phyloP scores from a whole-genome alignment of 2,329 filamentous ascomycete genomes.

The Nemania diffusa region DNA sequence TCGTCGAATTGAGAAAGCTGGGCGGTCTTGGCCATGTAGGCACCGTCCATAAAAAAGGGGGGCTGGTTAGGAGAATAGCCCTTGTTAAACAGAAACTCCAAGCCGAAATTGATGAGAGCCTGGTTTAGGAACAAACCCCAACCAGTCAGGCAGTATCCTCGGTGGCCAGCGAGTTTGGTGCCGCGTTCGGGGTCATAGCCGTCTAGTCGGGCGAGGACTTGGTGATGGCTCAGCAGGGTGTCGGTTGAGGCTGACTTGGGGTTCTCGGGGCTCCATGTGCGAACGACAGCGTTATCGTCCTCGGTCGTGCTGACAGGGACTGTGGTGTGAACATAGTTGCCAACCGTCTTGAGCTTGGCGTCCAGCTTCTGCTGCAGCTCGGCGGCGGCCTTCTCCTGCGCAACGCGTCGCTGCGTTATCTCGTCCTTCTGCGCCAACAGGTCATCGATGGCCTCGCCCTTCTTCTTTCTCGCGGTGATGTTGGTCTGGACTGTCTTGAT shows the following conservation, averaged over 20 bases:
- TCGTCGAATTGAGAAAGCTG: conserved; percentile 98
- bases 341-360: conserved; percentile 83
- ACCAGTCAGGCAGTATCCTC: conserved; percentile 83
- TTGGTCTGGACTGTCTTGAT: conserved; percentile 73
- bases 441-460: conserved; percentile 87
- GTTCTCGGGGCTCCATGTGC: conserved; percentile 83
- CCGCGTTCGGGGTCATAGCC: conserved; percentile 91
- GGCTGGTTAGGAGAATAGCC: conserved; percentile 87
- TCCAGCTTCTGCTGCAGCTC: conserved; percentile 61
- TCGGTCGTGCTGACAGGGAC: conserved; percentile 51
- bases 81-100: conserved; percentile 85
- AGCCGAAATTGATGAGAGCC: conserved; percentile 92
- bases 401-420: conserved; percentile 71
- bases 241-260: conserved; percentile 80
- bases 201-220: conserved; percentile 86
- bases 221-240: conserved; percentile 88
- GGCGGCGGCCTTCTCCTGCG: conserved; percentile 79
- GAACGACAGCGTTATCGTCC: conserved; percentile 83
- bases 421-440: conserved; percentile 61
- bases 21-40: conserved; percentile 96
- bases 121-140: conserved; percentile 94
- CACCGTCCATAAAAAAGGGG: conserved; percentile 93
- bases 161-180: conserved; percentile 92
- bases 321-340: conserved; percentile 90
- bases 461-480: conserved; percentile 35